Conservation (phyloP, 768 basidiomycete species). For the Lactarius vividus region DNA sequence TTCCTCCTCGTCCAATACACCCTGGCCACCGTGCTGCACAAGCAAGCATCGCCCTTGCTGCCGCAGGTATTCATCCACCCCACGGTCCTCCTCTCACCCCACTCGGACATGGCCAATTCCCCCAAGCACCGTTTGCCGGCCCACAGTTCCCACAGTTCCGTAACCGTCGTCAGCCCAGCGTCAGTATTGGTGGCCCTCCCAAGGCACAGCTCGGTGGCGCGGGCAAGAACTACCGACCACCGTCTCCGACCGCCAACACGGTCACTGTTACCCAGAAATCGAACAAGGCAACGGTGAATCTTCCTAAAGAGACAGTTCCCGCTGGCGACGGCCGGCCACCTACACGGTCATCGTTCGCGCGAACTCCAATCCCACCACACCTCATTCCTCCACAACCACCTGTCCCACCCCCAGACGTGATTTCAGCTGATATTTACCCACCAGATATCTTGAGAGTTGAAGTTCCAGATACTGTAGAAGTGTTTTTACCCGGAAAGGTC, state of each 20-base stretch:
- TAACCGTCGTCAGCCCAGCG: slow-evolving; percentile 59
- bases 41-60: slow-evolving; percentile 63
- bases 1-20: slow-evolving; percentile 50
- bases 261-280: slow-evolving; percentile 38
- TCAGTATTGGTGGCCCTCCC: slow-evolving; percentile 84
- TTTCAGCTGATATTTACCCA: slow-evolving; percentile 57
- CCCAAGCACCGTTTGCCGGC: slow-evolving; percentile 47
- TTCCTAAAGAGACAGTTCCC: slow-evolving; percentile 64
- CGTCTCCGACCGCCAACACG: slow-evolving; percentile 41
- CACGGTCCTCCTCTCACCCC: slow-evolving; percentile 59
- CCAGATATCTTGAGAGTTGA: slow-evolving; percentile 57
- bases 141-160: slow-evolving; percentile 40
- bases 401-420: slow-evolving; percentile 35
- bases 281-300: slow-evolving; percentile 68
- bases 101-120: slow-evolving; percentile 53
- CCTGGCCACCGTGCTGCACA: slow-evolving; percentile 47
- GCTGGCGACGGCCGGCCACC: slow-evolving; percentile 40
- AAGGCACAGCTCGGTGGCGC: slow-evolving; percentile 83
- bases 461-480: slow-evolving; percentile 70
- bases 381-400: slow-evolving; percentile 35
- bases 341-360: slow-evolving; percentile 55
- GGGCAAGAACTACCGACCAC: slow-evolving; percentile 69
- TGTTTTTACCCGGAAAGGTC: slow-evolving; percentile 82
- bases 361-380: slow-evolving; percentile 48
- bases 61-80: slow-evolving; percentile 57